Percentiles rank a stretch among this genome's conserved stretches.
These are phyloP conservation scores for Colletotrichum tamarilloi DNA, from an alignment of 2,329 filamentous ascomycete species.

Conservation along the genomic window DNA sequence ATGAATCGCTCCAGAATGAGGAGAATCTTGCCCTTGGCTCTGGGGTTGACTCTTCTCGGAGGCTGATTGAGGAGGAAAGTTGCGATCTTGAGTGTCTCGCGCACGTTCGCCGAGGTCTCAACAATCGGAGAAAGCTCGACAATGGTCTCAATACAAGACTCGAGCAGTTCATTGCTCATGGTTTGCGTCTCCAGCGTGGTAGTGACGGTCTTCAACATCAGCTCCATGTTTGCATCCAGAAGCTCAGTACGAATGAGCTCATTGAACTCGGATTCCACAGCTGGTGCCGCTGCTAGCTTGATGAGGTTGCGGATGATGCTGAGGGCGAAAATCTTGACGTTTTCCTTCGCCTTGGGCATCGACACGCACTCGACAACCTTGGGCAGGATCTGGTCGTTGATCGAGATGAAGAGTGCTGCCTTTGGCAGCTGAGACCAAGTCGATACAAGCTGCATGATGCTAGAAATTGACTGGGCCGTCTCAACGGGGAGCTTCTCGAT, in stretches of 20 bases:
- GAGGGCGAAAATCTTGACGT: constrained; percentile 86
- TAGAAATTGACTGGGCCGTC: constrained; percentile 90
- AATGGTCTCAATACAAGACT: constrained; percentile 81
- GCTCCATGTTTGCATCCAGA: constrained; percentile 66
- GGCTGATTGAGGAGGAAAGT: constrained; percentile 87
- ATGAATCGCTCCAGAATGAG: constrained; percentile 86
- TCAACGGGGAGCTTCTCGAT: constrained; percentile 84
- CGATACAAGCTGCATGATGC: constrained; percentile 81
- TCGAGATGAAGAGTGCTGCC: constrained; percentile 74
- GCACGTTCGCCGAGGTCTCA: constrained; percentile 74
- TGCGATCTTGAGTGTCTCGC: constrained; percentile 82
- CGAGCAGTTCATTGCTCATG: constrained; percentile 79
- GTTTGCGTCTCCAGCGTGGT: constrained; percentile 70
- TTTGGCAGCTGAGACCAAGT: constrained; percentile 80
- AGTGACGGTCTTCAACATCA: constrained; percentile 75
- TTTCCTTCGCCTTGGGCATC: constrained; percentile 81
- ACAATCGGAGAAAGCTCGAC: constrained; percentile 81
- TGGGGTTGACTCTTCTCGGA: constrained; percentile 83
- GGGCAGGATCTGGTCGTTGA: constrained; percentile 72
- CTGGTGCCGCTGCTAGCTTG: constrained; percentile 66
- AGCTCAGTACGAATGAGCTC: constrained; percentile 67
- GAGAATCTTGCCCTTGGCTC: constrained; percentile 83
- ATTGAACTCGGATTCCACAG: constrained; percentile 64
- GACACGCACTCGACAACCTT: constrained; percentile 79
- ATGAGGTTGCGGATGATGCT: constrained; percentile 79